Evolutionary conservation across 371 early-diverging fungal genomes (phyloP).

Genomic region (Mucor circinelloides): DNA sequence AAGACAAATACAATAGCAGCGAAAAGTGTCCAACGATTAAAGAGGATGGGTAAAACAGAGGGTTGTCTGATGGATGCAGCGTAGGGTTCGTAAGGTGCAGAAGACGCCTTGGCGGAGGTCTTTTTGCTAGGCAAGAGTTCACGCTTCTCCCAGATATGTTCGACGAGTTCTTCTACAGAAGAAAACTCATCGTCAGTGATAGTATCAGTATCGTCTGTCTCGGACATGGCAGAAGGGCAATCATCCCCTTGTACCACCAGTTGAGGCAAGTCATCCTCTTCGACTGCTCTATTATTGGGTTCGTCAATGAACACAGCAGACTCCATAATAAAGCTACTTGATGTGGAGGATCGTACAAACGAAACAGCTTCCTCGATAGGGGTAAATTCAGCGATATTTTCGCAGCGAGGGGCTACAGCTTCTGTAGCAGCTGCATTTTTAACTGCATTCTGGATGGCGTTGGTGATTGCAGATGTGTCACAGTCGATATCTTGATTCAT

Average conservation of each 20-base stretch:
- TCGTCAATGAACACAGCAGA: not conserved
- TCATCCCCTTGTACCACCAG: not conserved
- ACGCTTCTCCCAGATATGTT: not conserved
- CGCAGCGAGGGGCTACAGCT: not conserved
- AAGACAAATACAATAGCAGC: not conserved
- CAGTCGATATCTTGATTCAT: not conserved
- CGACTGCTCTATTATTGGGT: not conserved
- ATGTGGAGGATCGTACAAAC: not conserved
- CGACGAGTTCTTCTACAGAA: not conserved
- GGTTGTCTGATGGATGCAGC: not conserved
- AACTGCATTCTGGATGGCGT: not conserved
- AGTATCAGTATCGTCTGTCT: not conserved
- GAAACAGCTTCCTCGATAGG: constrained; percentile 13
- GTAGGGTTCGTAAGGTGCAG: not conserved
- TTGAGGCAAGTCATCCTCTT: not conserved
- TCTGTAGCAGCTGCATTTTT: not conserved
- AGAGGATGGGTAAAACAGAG: not conserved
- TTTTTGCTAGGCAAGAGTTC: not conserved
- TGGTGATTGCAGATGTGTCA: not conserved
- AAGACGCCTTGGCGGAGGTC: not conserved
- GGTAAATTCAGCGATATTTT: not conserved
- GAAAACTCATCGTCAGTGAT: not conserved
- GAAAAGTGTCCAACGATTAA: constrained; percentile 10
- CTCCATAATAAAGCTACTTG: not conserved
- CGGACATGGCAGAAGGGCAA: not conserved